phyloP scores from a whole-genome alignment of 208 protist species.

The Acanthamoeba triangularis region DNA sequence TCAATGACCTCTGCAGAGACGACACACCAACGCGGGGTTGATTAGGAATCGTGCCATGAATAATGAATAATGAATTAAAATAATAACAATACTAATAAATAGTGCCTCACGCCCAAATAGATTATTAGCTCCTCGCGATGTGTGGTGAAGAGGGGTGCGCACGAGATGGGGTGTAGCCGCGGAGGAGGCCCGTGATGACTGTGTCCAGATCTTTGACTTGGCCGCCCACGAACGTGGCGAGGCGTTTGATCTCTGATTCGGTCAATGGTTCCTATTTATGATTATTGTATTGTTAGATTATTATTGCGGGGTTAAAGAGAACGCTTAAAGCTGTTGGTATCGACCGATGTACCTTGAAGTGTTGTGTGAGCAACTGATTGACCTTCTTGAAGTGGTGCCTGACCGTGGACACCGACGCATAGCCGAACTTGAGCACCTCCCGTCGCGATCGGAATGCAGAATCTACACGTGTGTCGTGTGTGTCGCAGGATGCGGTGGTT shows the following conservation, averaged over 20 bases:
- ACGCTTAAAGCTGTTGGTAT: too few relatives aligned
- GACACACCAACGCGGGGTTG: too few relatives aligned
- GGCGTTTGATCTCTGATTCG: not conserved
- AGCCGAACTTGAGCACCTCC: conserved; percentile 59
- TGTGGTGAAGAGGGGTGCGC: not conserved
- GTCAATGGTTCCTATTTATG: not conserved
- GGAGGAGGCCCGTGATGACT: conserved; percentile 21
- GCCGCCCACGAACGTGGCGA: conserved; percentile 56
- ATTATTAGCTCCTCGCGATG: not conserved
- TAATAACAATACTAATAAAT: too few relatives aligned
- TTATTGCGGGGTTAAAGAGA: conserved; percentile 5
- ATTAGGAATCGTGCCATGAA: too few relatives aligned
- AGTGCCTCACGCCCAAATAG: too few relatives aligned
- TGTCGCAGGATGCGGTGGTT: too few relatives aligned
- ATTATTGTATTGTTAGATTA: too few relatives aligned
- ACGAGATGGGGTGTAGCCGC: conserved; percentile 48
- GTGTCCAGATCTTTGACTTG: conserved; percentile 71
- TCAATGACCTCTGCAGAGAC: conserved; percentile 28
- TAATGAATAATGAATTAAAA: too few relatives aligned
- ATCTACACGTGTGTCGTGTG: not conserved
- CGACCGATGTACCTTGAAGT: not conserved
- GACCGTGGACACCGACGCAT: conserved; percentile 14
- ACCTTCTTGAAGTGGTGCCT: conserved; percentile 63
- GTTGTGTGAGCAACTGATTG: conserved; percentile 17
- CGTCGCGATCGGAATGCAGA: conserved; percentile 22